Base-by-base conservation (phyloP, 2,329 filamentous ascomycete genomes). In the Penicillium brasilianum region DNA sequence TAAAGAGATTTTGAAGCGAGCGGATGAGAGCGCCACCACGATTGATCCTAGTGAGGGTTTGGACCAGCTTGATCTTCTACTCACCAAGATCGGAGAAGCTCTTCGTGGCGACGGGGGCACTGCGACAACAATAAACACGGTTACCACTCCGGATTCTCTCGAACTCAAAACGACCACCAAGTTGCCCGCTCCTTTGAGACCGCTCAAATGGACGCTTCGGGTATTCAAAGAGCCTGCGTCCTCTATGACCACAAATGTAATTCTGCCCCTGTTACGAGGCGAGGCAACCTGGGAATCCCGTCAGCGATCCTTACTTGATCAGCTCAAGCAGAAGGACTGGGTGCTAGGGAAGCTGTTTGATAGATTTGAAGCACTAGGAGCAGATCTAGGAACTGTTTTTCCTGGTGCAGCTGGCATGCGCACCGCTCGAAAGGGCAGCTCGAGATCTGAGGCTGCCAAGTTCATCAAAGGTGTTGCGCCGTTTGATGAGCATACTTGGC, bases 11-110 rank as follows among this genome's bases (percentile, higher is more conserved):
- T 68, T 84, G 25, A 68, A 75, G 22, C 78, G 81, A 66, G 85
- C 86, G 7, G 74, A 78, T 20, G 71, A 80, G 13, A 73, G 79
- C 55, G 77, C 80, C 46, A 83, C 84, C 16, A 85, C 82, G 20
- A 87, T 89, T 60, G 87, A 88, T 71, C 85, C 87, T 2, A 83
- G 81, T 66, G 83, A 86, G 72, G 84, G 84, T 63, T 70, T 76
- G 7, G 76, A 81, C n/a, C 87, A 89, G 68, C 80, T 85, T 59
- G 69, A 75, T 30, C 82, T 87, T 16, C 77, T 89, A 2, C 75
- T 88, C 9, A 74, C 82, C n/a, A 85, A 86, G 66, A 78, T 89
- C 52, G 69, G 76, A 34, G 78, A 81, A 64, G 81, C 84, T 16
- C 68, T 89, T 11, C 59, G 66, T 36, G 72, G 74, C 43, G 63